A percentile compares a stretch with the other conserved stretches of the same genome.
Conservation (phyloP, 176 grass and related monocot genomes). For the Pontederia paniculata region DNA sequence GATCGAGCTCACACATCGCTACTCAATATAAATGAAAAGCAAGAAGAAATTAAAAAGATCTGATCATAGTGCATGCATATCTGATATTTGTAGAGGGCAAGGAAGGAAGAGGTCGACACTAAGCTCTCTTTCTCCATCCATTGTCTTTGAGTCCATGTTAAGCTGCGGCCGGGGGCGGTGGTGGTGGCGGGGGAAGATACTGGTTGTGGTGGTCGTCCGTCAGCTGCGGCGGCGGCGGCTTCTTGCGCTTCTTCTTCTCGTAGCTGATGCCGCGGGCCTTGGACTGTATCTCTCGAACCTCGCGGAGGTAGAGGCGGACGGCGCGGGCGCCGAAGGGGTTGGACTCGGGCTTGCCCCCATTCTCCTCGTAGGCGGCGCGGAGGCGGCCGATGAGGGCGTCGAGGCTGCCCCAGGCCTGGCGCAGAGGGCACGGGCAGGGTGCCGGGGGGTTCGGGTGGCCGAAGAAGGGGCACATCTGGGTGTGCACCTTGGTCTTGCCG, state of each 20-base stretch:
- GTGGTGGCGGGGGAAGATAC: too few relatives aligned
- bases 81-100: too few relatives aligned
- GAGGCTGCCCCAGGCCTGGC: conserved; percentile 90
- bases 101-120: too few relatives aligned
- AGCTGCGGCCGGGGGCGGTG: too few relatives aligned
- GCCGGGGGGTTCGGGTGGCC: conserved; percentile 65
- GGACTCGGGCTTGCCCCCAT: conserved; percentile 66
- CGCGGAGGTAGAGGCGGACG: conserved; percentile 83
- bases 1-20: too few relatives aligned
- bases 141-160: too few relatives aligned
- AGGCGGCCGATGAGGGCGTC: conserved; percentile 84
- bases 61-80: too few relatives aligned
- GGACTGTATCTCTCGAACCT: conserved; percentile 85
- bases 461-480: conserved; percentile 64
- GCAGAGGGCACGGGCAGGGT: conserved; percentile 76
- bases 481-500: conserved; percentile 73
- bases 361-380: conserved; percentile 86
- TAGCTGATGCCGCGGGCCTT: conserved; percentile 82
- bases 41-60: too few relatives aligned
- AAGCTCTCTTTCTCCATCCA: too few relatives aligned
- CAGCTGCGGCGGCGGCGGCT: neutral
- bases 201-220: too few relatives aligned
- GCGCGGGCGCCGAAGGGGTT: conserved; percentile 81
- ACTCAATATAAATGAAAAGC: too few relatives aligned
- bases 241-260: conserved; percentile 99